Evolutionary conservation across 2,329 filamentous ascomycete genomes (phyloP), one percentile per base, ranked within the genome.

Genomic region (Hypoxylon sp.): DNA sequence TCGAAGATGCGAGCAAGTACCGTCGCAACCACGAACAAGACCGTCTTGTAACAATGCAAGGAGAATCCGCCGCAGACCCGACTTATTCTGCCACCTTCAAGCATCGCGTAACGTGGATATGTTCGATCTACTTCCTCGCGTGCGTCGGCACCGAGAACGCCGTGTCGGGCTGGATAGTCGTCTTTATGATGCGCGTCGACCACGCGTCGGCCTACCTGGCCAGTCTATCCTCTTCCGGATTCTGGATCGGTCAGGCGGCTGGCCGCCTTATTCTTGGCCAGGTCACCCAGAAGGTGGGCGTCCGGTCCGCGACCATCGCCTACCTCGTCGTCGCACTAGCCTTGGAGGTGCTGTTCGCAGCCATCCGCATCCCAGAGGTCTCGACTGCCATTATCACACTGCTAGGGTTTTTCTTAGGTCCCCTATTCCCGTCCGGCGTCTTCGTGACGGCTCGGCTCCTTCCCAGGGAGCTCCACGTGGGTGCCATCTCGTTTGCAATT

Each of bases 101-200:
- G 1, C 66, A 74, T 33, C 65, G 54, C 1, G 75, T 73, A 0
- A 75, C 72, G 0, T 79, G 77, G 75, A 63, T 76, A 9, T 78
- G 77, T 31, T 75, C 77, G 1, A 66, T 68, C 0, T 80, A 77
- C 60, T 77, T 78, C 53, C 73, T 80, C 8, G 69, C 74, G 3
- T 78, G 79, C 55, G 74, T 79, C 3, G 77, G 78, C 13, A 78
- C 75, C 13, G 78, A 81, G 57, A 73, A 73, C 17, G 74, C 74
- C 0, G 76, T 80, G 0, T 78, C 76, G 2, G 77, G 77, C 26
- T 81, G 78, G 78, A 71, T 80, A 8, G 73, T 79, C 1, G 74
- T 76, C 0, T 81, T 77, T 67, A 79, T 80, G 76, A 67, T 69
- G 3, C 73, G 77, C 2, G 69, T 72, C 11, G 77, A 77, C 3